Evolutionary conservation across 441 rosid genomes (phyloP).

Genomic region (Rhodomyrtus psidioides): DNA sequence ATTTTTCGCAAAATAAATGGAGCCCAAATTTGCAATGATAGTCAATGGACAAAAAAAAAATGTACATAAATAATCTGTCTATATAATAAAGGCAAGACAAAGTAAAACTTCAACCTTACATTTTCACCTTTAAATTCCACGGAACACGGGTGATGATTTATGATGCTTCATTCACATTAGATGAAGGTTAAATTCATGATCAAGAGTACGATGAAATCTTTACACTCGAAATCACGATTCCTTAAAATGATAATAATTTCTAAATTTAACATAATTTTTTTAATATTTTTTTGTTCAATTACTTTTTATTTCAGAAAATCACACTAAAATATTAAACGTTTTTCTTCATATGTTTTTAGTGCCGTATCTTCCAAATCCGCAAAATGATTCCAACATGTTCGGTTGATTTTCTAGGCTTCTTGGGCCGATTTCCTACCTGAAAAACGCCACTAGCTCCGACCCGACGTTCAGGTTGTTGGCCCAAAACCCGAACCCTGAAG

Average conservation of each 20-base stretch:
- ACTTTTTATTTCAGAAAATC: not conserved
- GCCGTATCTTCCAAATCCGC: no score
- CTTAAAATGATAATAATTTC: not conserved
- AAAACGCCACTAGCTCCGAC: not conserved
- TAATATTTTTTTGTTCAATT: no score
- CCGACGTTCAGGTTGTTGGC: not conserved
- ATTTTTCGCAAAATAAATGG: no score
- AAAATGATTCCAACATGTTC: not conserved
- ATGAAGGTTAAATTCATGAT: not conserved
- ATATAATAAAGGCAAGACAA: no score
- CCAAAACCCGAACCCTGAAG: not conserved
- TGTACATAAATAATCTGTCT: no score
- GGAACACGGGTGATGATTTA: not conserved
- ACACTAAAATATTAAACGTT: not conserved
- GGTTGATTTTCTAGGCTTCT: not conserved
- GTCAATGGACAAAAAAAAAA: no score
- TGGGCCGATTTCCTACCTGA: not conserved
- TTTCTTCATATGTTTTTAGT: not conserved
- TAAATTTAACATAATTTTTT: no score
- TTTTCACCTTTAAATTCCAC: no score
- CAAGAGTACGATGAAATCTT: not conserved
- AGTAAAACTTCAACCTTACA: no score
- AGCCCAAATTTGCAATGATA: no score
- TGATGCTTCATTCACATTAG: not conserved
- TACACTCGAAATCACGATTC: not conserved